Conservation (phyloP, 2,329 filamentous ascomycete species). For the Venturiaceae sp. region DNA sequence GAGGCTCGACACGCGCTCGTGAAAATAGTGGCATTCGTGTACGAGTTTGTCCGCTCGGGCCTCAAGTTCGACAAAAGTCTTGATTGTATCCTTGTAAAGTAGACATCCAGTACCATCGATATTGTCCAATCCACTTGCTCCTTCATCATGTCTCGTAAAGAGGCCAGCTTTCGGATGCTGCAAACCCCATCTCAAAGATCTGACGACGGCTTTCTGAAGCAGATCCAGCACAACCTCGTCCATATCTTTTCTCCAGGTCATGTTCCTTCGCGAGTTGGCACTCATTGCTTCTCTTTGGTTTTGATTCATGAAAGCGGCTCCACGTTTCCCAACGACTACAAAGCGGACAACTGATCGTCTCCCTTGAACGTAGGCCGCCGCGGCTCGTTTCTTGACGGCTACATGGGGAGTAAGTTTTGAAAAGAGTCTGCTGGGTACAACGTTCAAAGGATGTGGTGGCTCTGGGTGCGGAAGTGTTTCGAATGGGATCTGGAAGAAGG, state of each 20-base stretch:
- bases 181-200: not conserved
- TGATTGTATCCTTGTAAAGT: not conserved
- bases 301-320: not conserved
- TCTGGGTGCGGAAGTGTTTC: not conserved
- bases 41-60: not conserved
- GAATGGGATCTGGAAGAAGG: conserved; percentile 7
- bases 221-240: conserved; percentile 1
- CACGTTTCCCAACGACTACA: not conserved
- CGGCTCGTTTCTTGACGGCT: not conserved
- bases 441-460: not conserved
- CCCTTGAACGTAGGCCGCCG: not conserved
- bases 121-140: not conserved
- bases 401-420: not conserved
- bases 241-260: not conserved
- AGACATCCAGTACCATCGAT: not conserved
- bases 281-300: not conserved
- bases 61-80: not conserved
- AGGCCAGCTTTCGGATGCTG: not conserved
- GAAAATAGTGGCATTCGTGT: not conserved
- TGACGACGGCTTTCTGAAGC: conserved; percentile 1
- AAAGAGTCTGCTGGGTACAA: not conserved
- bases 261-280: not conserved
- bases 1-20: not conserved
- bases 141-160: not conserved
- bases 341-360: not conserved